Evolutionary conservation across 2,329 filamentous ascomycete genomes (phyloP), one percentile per base, ranked within the genome.

Genomic region (Leptographium lundbergii): DNA sequence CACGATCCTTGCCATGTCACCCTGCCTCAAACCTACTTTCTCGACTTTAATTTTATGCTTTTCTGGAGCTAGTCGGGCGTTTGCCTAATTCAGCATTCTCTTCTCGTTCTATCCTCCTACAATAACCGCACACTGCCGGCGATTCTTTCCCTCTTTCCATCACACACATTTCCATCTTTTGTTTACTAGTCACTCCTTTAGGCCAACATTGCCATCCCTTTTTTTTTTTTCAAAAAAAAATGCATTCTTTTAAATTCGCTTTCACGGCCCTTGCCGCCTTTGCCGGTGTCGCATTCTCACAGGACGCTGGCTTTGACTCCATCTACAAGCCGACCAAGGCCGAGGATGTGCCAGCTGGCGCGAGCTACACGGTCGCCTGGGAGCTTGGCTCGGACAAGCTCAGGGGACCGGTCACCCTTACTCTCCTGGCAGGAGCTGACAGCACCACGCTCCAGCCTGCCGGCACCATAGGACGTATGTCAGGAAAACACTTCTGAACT

Each of bases 361-460:
- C 72, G 65, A 71, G 72, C 53, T 78, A 76, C 67, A 70, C 70
- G 59, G 74, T 85, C 67, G 69, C 71, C 62, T 85, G 81, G 81
- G 62, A 71, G 19, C 66, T 72, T 42, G 68, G 71, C 58, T 32
- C 53, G 14, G 66, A 70, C 56, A 66, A 45, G 61, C 75, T 74
- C 69, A 68, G 69, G 32, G 74, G 71, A 59, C 69, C 72, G 51
- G 71, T 81, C 66, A 73, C 72, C 62, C 78, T 86, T 68, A 67
- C 70, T 65, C 76, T 86, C 60, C 71, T 85, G 58, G 77, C 79
- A 61, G 82, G 82, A 53, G 74, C 56, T 66, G 71, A 52, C 61
- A 66, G 52, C 63, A 68, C 62, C 68, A 84, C 66, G 76, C 74
- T 62, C n/a, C 10, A 39, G 17, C 27, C 56, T 14, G 39, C 56